Percentiles rank a stretch among this genome's conserved stretches.
Conservation (phyloP, 805 yeast species). For the Kuraishia molischiana region DNA sequence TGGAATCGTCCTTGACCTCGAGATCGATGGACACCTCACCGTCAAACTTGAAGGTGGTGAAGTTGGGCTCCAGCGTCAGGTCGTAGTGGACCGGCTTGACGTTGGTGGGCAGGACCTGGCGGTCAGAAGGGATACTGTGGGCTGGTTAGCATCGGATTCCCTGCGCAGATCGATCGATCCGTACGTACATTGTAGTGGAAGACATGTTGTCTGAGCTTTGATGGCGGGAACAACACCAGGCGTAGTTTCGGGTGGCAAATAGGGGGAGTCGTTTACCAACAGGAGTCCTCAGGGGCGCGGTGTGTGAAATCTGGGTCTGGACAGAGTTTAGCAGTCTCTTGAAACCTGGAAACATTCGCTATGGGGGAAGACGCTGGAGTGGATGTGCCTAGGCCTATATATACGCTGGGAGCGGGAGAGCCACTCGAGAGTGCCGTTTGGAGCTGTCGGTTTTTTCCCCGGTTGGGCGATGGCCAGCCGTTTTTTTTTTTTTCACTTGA, state of each 20-base stretch:
- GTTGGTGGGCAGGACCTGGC: slow-evolving; percentile 45
- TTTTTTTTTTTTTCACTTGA: too few species aligned
- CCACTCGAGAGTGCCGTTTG: too few species aligned
- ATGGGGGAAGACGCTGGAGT: too few species aligned
- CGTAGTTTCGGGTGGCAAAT: not conserved
- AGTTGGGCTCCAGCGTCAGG: slow-evolving; percentile 51
- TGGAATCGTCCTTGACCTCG: slow-evolving; percentile 36
- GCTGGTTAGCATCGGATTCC: not conserved
- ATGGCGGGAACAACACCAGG: not conserved
- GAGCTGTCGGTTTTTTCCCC: too few species aligned
- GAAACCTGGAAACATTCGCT: too few species aligned
- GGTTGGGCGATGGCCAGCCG: too few species aligned
- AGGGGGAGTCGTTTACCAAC: not conserved
- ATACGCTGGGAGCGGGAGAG: too few species aligned
- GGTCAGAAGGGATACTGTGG: not conserved
- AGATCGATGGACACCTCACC: slow-evolving; percentile 49
- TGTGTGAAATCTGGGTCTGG: too few species aligned
- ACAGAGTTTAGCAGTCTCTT: too few species aligned
- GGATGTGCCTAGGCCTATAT: too few species aligned
- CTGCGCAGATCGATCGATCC: too few species aligned
- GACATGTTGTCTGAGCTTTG: not conserved
- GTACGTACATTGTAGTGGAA: not conserved
- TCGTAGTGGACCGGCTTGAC: slow-evolving; percentile 68
- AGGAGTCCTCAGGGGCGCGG: too few species aligned
- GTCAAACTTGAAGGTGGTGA: slow-evolving; percentile 46